Evolutionary conservation across 352 stramenopile genomes (phyloP).

Genomic region (Phytophthora syringae): DNA sequence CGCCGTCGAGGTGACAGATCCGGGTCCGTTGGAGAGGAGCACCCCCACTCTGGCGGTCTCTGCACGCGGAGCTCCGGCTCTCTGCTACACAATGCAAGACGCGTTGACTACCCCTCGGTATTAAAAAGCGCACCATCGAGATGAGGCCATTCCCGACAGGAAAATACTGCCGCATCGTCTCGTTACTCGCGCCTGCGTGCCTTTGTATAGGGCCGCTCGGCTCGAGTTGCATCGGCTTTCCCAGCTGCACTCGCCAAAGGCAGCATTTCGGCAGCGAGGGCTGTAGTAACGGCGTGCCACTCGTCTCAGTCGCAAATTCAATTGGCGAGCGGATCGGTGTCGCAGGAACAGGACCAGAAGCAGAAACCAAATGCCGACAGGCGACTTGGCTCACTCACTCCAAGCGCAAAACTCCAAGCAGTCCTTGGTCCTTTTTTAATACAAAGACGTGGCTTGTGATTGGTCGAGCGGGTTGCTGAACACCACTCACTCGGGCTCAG

Average conservation of each 20-base stretch:
- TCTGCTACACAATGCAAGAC: conserved; percentile 25
- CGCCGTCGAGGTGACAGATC: conserved; percentile 27
- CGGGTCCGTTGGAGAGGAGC: conserved; percentile 23
- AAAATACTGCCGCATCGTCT: conserved; percentile 32
- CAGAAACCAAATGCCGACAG: conserved; percentile 21
- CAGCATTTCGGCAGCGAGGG: conserved; percentile 17
- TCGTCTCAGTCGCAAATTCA: neutral
- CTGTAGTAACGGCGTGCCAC: conserved; percentile 8
- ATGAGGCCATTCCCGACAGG: conserved; percentile 20
- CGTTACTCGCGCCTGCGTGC: conserved; percentile 42
- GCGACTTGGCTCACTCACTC: conserved; percentile 15
- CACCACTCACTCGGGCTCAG: conserved; percentile 11
- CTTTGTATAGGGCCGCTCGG: conserved; percentile 32
- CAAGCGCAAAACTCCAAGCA: conserved; percentile 11
- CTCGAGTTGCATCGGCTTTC: conserved; percentile 34
- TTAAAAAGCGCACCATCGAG: neutral
- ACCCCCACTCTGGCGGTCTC: conserved; percentile 16
- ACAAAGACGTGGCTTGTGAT: conserved; percentile 8
- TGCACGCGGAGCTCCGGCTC: conserved; percentile 24
- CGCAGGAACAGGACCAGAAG: conserved; percentile 36
- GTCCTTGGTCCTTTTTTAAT: conserved; percentile 4
- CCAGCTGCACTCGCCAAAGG: conserved; percentile 27
- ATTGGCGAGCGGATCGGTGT: conserved; percentile 5
- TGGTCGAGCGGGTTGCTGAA: conserved; percentile 1
- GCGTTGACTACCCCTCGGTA: conserved; percentile 3